Percentiles rank a stretch among this genome's conserved stretches.
phyloP scores from a whole-genome alignment of 139 green algal species.

The Pleodorina starrii region DNA sequence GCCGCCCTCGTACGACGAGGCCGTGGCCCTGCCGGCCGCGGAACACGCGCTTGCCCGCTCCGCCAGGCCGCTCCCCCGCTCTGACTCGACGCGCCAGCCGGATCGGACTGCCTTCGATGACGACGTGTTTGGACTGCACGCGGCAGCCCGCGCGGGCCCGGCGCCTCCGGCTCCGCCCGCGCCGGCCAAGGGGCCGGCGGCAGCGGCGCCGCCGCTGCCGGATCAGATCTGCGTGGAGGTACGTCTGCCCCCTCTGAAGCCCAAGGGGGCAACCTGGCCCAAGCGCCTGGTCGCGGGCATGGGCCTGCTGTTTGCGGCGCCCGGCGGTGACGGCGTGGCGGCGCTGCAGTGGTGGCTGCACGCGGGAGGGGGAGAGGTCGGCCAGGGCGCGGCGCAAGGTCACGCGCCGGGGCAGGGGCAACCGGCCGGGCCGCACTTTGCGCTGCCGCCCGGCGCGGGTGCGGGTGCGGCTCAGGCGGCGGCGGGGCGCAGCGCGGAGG shows the following conservation, averaged over 20 bases:
- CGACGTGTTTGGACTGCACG: neutral
- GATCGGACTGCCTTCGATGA: neutral
- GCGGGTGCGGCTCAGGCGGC: neutral
- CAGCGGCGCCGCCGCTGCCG: slow-evolving; percentile 18
- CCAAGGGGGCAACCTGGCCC: slow-evolving; percentile 21
- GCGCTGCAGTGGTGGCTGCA: slow-evolving; percentile 46
- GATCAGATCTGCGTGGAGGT: slow-evolving; percentile 30
- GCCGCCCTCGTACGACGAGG: slow-evolving; percentile 13
- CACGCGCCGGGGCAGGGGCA: neutral
- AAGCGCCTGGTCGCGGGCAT: slow-evolving; percentile 30
- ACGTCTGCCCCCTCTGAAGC: slow-evolving; percentile 49
- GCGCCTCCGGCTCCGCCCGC: no score
- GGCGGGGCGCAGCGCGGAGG: slow-evolving; percentile 10
- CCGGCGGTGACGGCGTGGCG: slow-evolving; percentile 1
- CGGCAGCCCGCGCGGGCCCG: no score
- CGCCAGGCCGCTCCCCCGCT: neutral
- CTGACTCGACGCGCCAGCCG: neutral
- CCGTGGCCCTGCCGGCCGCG: neutral
- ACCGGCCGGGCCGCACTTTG: neutral
- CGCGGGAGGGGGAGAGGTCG: neutral
- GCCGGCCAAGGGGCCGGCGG: neutral
- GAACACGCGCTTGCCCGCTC: neutral
- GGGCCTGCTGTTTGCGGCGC: slow-evolving; percentile 36
- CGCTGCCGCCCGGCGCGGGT: neutral
- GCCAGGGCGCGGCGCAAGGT: neutral